Conservation (phyloP, 805 yeast species). For the Hyphopichia homilentoma region DNA sequence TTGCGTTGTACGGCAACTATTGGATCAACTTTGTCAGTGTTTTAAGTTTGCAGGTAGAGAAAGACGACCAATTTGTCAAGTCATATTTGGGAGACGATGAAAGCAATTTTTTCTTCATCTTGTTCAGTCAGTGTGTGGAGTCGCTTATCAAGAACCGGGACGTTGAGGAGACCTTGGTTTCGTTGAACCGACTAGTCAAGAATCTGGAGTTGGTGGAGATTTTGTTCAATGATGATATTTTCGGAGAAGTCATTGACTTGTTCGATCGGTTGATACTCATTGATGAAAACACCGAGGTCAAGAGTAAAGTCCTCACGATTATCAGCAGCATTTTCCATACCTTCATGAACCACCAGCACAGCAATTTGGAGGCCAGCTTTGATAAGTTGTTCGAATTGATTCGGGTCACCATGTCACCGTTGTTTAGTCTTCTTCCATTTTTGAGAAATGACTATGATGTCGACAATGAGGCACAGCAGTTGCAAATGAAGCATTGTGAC, state of each 20-base stretch:
- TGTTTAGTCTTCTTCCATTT: constrained; percentile 59
- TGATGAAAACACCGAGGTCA: constrained; percentile 60
- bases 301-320: constrained; percentile 45
- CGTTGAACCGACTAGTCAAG: constrained; percentile 47
- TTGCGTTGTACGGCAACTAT: constrained; percentile 49
- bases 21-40: constrained; percentile 83
- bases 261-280: constrained; percentile 68
- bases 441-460: constrained; percentile 44
- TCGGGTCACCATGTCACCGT: constrained; percentile 62
- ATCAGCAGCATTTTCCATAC: constrained; percentile 27
- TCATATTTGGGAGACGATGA: constrained; percentile 54
- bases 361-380: constrained; percentile 47
- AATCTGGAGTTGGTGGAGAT: constrained; percentile 54
- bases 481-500: constrained; percentile 24
- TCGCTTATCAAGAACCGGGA: constrained; percentile 50
- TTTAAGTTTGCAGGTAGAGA: constrained; percentile 59
- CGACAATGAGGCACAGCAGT: constrained; percentile 19
- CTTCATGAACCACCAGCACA: constrained; percentile 31
- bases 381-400: constrained; percentile 82
- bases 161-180: constrained; percentile 48
- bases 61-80: constrained; percentile 41
- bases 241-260: constrained; percentile 71
- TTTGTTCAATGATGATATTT: constrained; percentile 63
- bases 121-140: constrained; percentile 83
- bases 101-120: constrained; percentile 66